Percentiles rank a stretch among this genome's conserved stretches.
Evolutionary conservation across 305 asterid genomes (phyloP).

Genomic region (Fraxinus baroniana): DNA sequence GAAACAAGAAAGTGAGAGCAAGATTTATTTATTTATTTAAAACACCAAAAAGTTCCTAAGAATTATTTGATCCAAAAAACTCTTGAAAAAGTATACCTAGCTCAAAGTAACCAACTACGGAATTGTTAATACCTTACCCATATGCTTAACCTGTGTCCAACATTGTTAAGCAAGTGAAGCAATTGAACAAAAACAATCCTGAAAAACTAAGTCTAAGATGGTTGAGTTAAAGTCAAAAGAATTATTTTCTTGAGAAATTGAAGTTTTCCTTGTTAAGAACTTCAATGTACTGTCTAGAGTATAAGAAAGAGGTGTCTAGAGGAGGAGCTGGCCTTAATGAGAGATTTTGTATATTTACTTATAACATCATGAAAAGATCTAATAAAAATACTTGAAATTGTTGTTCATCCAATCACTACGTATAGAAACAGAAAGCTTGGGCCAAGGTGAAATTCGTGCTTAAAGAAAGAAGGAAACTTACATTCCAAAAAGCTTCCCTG

Average conservation of each 20-base stretch:
- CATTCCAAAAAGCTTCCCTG: constrained; percentile 65
- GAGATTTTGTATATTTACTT: neutral
- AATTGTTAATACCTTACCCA: neutral
- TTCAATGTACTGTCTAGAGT: neutral
- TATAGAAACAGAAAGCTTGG: constrained; percentile 15
- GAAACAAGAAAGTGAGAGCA: neutral
- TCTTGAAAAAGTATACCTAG: neutral
- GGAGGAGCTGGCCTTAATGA: neutral
- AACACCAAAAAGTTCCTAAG: neutral
- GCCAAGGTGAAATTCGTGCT: neutral
- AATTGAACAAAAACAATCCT: neutral
- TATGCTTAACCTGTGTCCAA: neutral
- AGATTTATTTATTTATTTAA: neutral
- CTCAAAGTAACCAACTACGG: neutral
- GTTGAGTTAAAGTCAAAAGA: neutral
- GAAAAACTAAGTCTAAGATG: neutral
- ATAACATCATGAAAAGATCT: neutral
- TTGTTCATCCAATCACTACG: neutral
- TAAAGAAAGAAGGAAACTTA: constrained; percentile 32
- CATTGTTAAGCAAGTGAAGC: neutral
- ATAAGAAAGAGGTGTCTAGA: neutral
- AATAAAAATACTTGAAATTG: neutral
- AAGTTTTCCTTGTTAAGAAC: neutral
- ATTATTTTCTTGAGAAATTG: neutral
- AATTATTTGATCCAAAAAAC: neutral